Percentiles rank a stretch among this genome's conserved stretches.
Conservation (phyloP, 768 basidiomycete genomes). For the Suillus lakei region DNA sequence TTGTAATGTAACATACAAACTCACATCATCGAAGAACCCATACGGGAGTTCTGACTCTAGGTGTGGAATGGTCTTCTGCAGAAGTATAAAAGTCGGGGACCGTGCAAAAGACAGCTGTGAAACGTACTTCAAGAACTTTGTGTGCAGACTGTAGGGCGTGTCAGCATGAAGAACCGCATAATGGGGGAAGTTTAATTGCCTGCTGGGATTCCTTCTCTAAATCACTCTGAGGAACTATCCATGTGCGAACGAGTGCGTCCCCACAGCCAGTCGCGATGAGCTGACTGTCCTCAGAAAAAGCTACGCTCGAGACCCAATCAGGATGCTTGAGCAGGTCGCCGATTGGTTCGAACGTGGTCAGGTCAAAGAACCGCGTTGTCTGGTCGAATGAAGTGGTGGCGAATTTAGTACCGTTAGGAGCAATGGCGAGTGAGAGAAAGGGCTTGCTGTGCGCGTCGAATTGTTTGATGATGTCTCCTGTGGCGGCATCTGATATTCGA, state of each 20-base stretch:
- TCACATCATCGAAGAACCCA: too few species aligned
- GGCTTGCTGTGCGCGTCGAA: neutral
- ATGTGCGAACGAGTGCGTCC: neutral
- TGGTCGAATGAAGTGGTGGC: neutral
- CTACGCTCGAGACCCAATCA: neutral
- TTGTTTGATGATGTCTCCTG: neutral
- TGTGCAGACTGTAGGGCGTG: too few species aligned
- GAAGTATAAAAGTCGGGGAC: too few species aligned
- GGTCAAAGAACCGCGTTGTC: neutral
- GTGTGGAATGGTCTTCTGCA: too few species aligned
- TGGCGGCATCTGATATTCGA: neutral
- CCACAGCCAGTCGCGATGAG: neutral
- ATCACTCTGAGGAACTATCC: neutral
- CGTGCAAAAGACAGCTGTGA: too few species aligned
- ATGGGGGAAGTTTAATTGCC: neutral
- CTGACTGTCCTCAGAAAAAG: neutral
- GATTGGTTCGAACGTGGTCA: neutral
- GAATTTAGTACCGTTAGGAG: neutral
- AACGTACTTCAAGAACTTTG: too few species aligned
- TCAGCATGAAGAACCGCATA: too few species aligned
- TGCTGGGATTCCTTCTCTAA: too few species aligned
- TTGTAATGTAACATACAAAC: too few species aligned
- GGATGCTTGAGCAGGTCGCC: neutral
- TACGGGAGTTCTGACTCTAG: too few species aligned
- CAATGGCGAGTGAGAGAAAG: neutral